A percentile compares a stretch with the other conserved stretches of the same genome.
These are phyloP conservation scores for Phytophthora sp. DNA, from an alignment of 352 stramenopile genomes.

Conservation along the genomic window DNA sequence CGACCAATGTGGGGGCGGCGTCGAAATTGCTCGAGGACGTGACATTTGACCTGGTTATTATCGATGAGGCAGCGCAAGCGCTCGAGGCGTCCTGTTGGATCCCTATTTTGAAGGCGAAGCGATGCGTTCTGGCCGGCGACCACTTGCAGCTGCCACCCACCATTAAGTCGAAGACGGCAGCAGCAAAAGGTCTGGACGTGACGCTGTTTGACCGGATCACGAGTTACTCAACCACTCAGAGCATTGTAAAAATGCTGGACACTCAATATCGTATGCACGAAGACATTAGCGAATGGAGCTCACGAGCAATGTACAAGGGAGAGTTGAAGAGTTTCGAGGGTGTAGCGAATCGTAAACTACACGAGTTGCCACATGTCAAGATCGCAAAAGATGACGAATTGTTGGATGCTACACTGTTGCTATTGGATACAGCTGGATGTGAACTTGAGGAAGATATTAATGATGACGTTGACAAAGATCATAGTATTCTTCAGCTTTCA, in stretches of 20 bases:
- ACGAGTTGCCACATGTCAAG: slow-evolving; percentile 73
- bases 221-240: slow-evolving; percentile 50
- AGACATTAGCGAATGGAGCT: slow-evolving; percentile 96
- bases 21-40: slow-evolving; percentile 90
- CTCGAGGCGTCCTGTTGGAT: slow-evolving; percentile 98
- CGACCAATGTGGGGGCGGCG: slow-evolving; percentile 95
- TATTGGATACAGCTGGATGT: slow-evolving; percentile 96
- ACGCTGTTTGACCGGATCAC: slow-evolving; percentile 98
- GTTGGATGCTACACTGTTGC: slow-evolving; percentile 79
- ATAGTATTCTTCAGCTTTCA: slow-evolving; percentile 47
- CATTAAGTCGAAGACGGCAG: slow-evolving; percentile 92
- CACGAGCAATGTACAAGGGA: slow-evolving; percentile 94
- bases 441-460: slow-evolving; percentile 88
- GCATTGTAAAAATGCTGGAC: slow-evolving; percentile 92
- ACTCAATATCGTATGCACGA: slow-evolving; percentile 98
- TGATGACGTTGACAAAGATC: slow-evolving; percentile 28
- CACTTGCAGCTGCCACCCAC: slow-evolving; percentile 98
- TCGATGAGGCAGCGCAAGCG: slow-evolving; percentile 97
- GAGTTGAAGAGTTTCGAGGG: slow-evolving; percentile 72
- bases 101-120: slow-evolving; percentile 92
- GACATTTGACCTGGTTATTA: slow-evolving; percentile 96
- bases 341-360: slow-evolving; percentile 83
- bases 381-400: slow-evolving; percentile 66
- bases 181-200: slow-evolving; percentile 79
- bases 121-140: slow-evolving; percentile 92